Conservation (phyloP, 768 basidiomycete genomes). For the Dioszegia aurantiaca region DNA sequence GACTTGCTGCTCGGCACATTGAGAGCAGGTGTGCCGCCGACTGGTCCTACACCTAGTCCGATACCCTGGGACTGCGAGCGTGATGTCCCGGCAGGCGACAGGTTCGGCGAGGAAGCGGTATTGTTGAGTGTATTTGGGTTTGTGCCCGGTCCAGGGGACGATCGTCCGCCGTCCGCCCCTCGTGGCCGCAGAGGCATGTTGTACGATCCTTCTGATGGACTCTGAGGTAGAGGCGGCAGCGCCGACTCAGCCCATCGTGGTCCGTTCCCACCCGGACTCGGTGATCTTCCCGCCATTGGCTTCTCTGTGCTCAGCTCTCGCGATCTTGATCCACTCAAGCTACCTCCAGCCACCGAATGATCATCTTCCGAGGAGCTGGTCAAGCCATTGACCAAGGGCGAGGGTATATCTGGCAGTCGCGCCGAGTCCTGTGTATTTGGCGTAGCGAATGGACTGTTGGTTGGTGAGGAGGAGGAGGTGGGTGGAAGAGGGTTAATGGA, state of each 20-base stretch:
- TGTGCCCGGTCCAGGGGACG: slow-evolving; percentile 10
- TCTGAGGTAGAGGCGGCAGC: slow-evolving; percentile 9
- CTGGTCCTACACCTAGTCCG: slow-evolving; percentile 48
- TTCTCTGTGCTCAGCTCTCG: slow-evolving; percentile 27
- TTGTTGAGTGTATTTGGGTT: slow-evolving; percentile 4
- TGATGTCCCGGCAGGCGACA: slow-evolving; percentile 1
- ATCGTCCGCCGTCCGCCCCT: slow-evolving; percentile 2
- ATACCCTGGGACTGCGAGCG: slow-evolving; percentile 3
- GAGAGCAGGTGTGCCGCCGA: slow-evolving; percentile 6
- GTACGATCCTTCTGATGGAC: slow-evolving; percentile 9
- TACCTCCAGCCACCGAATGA: slow-evolving; percentile 6
- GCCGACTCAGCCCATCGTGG: background rate
- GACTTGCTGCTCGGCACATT: slow-evolving; percentile 53
- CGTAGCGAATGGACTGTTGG: slow-evolving; percentile 28
- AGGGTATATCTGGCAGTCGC: slow-evolving; percentile 22
- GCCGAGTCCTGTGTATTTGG: slow-evolving; percentile 26
- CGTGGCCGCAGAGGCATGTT: background rate
- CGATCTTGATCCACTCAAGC: slow-evolving; percentile 6
- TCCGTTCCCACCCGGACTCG: slow-evolving; percentile 3
- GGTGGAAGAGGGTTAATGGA: slow-evolving; percentile 9
- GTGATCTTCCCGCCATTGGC: slow-evolving; percentile 3
- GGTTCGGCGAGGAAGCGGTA: slow-evolving; percentile 10
- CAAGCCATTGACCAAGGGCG: slow-evolving; percentile 8
- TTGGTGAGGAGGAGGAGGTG: slow-evolving; percentile 23
- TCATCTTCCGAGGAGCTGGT: slow-evolving; percentile 7